A percentile compares a stretch with the other conserved stretches of the same genome.
phyloP scores from a whole-genome alignment of 805 yeast species.

The Sungouiozyma intestinalis region DNA sequence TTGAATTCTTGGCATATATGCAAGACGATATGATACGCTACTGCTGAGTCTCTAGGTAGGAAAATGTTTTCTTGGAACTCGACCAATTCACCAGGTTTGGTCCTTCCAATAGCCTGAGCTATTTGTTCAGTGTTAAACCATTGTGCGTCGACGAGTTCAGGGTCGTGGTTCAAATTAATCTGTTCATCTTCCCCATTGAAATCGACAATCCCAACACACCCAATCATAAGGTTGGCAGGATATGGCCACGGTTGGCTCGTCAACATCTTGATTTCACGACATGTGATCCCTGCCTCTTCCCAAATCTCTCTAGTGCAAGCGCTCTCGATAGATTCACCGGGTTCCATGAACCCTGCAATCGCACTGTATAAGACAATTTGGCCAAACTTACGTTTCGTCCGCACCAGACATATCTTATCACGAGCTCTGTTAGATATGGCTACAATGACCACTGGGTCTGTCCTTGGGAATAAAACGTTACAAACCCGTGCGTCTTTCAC shows the following conservation, averaged over 20 bases:
- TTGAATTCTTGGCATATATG: conserved; percentile 5
- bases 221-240: conserved; percentile 89
- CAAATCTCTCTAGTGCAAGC: conserved; percentile 84
- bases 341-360: conserved; percentile 94
- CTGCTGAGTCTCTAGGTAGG: conserved; percentile 25
- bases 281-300: conserved; percentile 82
- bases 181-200: conserved; percentile 53
- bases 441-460: conserved; percentile 81
- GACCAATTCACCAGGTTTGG: conserved; percentile 14
- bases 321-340: conserved; percentile 82
- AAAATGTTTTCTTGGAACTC: conserved; percentile 13
- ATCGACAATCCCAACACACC: conserved; percentile 75
- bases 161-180: conserved; percentile 69
- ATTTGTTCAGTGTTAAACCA: conserved; percentile 65
- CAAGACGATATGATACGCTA: conserved; percentile 21
- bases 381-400: conserved; percentile 48
- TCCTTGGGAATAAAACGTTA: conserved; percentile 68
- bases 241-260: conserved; percentile 96
- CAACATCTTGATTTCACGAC: conserved; percentile 46
- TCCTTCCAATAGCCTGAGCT: conserved; percentile 28
- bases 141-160: conserved; percentile 74
- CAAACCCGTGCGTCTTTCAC: conserved; percentile 12
- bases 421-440: conserved; percentile 59
- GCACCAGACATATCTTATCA: conserved; percentile 57
- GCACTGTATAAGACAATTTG: conserved; percentile 55